phyloP scores from a whole-genome alignment of 164 flowering plant species.

The Umbilicus rupestris region DNA sequence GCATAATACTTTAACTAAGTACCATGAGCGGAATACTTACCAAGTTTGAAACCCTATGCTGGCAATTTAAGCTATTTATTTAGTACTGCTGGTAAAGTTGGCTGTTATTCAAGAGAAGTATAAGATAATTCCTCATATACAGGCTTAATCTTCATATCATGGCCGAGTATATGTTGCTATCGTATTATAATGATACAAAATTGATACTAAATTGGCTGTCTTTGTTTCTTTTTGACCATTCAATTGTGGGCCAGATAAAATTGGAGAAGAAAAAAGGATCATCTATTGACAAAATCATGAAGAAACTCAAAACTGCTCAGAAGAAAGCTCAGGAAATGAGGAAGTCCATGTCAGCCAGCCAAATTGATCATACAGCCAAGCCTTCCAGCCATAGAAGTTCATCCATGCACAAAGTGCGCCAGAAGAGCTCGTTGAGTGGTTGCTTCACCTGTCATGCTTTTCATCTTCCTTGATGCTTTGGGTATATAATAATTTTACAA shows the following conservation, averaged over 20 bases:
- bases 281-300: conserved; percentile 45
- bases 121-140: no score
- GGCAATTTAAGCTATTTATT: no score
- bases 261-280: conserved; percentile 45
- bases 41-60: no score
- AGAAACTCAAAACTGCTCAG: conserved; percentile 33
- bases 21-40: no score
- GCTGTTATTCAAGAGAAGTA: no score
- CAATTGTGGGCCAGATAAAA: conserved; percentile 31
- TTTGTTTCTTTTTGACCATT: not conserved
- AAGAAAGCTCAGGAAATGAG: conserved; percentile 51
- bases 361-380: conserved; percentile 5
- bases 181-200: no score
- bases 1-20: no score
- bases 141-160: no score
- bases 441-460: conserved; percentile 20
- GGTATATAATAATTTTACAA: no score
- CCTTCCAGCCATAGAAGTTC: conserved; percentile 14
- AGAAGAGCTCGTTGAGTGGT: conserved; percentile 11
- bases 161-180: not conserved
- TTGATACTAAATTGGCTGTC: not conserved
- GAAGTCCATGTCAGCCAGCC: conserved; percentile 16
- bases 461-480: not conserved
- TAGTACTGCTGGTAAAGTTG: no score
- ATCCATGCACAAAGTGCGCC: conserved; percentile 9